Evolutionary conservation across 1,139 yeast species (phyloP), one percentile per base, ranked within the genome.

Genomic region (Wickerhamiella pararugosa): DNA sequence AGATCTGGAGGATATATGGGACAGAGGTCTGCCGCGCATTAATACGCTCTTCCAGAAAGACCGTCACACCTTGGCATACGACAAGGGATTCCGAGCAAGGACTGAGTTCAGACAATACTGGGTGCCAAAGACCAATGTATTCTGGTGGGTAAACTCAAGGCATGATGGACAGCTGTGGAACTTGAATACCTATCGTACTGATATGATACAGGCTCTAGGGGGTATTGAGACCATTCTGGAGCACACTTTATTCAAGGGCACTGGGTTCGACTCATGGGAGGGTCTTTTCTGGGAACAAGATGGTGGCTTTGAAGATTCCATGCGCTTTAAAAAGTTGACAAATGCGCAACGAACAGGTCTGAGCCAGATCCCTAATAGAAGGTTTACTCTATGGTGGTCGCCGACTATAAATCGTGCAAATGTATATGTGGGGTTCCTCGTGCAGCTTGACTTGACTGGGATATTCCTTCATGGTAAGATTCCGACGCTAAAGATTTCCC

Each of bases 301-400:
- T 0, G 78, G 94, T 26, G 98, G 98, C 0, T 90, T 87, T 58
- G 99, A 92, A 59, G 98, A 92, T 54, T 81, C 95, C 0, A 71
- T 92, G 70, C 90, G 87, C 58, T 83, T 86, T 61, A 84, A 87
- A 59, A 92, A 87, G 59, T 71, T 92, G 53, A 92, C 99, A 2
- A 90, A 87, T 62, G 99, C 99, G 1, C 99, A 92, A 65, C 69
- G 98, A 54, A 80, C 96, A 2, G 99, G 99, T 58, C 71, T 92
- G 51, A 83, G 94, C 58, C 99, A 92, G 63, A 90, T 92, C 54
- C 99, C 99, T 4, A 92, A 92, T 58, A 79, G 99, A 60, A 72
- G 99, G 37, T 92, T 92, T 57, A 92, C 98, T 0, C 65, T 92
- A 36, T 92, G 99, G 99, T 92, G 99, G 99, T 86, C 97, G 1